Conservation (phyloP, 2,329 filamentous ascomycete genomes). For the Waltergamsia citrina region DNA sequence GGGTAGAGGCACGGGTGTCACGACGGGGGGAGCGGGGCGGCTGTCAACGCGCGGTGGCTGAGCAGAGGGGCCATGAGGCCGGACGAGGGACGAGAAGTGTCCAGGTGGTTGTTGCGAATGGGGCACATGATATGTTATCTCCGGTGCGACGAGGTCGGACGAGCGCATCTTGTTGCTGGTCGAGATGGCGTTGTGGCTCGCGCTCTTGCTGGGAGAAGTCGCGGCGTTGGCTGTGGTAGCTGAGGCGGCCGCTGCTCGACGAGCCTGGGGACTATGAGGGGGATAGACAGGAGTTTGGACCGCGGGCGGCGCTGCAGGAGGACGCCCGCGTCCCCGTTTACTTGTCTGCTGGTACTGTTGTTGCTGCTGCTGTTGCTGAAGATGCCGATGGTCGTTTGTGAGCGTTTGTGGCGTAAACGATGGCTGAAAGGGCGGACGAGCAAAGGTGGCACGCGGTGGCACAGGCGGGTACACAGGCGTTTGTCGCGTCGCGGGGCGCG, state of each 20-base stretch:
- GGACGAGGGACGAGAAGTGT: conserved; percentile 18
- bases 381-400: no score
- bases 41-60: conserved; percentile 14
- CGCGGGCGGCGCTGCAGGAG: conserved; percentile 20
- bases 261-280: neutral
- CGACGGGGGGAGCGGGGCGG: conserved; percentile 9
- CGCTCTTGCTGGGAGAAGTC: neutral
- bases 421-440: neutral
- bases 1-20: conserved; percentile 23
- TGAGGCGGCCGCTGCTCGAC: neutral
- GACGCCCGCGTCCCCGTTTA: conserved; percentile 13
- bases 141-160: conserved; percentile 26
- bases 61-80: conserved; percentile 21
- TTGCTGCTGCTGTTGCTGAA: conserved; percentile 7
- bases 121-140: conserved; percentile 29
- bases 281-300: conserved; percentile 8
- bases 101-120: conserved; percentile 17
- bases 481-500: conserved; percentile 1
- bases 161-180: neutral
- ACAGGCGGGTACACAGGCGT: neutral
- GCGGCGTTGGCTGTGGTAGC: no score
- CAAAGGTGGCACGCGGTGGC: neutral
- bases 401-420: conserved; percentile 7
- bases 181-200: neutral
- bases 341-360: neutral